Evolutionary conservation across 768 basidiomycete species (phyloP), one percentile per base, ranked within the genome.

Genomic region (Brasilioporus rufonigricans): DNA sequence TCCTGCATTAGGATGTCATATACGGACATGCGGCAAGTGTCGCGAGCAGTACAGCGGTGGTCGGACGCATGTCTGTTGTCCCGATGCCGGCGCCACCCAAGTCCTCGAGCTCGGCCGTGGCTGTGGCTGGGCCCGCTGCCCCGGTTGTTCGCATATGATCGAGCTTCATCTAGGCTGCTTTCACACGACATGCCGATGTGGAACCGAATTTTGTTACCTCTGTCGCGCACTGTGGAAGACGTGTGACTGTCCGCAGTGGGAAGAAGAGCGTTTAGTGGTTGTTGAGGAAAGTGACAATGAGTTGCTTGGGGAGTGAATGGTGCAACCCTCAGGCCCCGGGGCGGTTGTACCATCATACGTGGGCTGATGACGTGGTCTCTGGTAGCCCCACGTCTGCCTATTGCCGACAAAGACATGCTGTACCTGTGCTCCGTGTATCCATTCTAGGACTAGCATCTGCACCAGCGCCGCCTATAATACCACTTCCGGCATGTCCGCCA

Each of bases 171-270:
- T 23, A 0, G 46, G 46, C 14, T 47, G 46, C 19, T 23, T 13
- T 59, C 77, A 77, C 52, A 74, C 75, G 71, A 73, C 73, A 1
- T 78, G 76, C 48, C 56, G 68, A 21, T 77, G 76, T 56, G 50
- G 59, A 33, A 70, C 70, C 16, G 63, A 77, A 51, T 77, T 77
- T 50, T 77, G 76, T 60, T 77, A 77, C 40, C 57, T 83, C 73
- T 76, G 83, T 73, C 48, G 75, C 73, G 76, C 61, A 29, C 69
- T 52, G 4, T 91, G 87, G 87, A 87, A 86, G 70, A 74, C 69
- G 1, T 91, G 89, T 59, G n/a, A 0, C 0, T 89, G 88, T 57
- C 75, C 76, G 1, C 48, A 85, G 53, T 89, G 86, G 86, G 85
- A 88, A 19, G 87, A 88, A 60, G 29, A 24, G 2, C 55, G 58